Conservation (phyloP, 768 basidiomycete genomes). For the Termitomyces sp. region DNA sequence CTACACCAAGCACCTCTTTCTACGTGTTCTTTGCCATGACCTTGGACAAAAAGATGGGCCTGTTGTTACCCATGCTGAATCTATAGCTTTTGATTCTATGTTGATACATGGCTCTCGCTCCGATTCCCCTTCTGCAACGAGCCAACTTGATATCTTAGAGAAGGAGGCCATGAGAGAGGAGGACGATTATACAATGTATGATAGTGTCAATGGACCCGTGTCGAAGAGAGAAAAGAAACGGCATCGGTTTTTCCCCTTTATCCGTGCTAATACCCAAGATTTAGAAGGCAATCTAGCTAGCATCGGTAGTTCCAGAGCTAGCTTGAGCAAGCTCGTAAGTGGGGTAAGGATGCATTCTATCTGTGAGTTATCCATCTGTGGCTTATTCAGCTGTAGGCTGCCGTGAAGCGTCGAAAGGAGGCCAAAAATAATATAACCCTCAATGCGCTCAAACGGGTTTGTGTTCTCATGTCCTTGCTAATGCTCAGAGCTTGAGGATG, state of each 20-base stretch:
- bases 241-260: constrained; percentile 5
- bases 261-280: constrained; percentile 6
- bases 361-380: neutral
- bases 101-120: constrained; percentile 27
- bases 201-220: neutral
- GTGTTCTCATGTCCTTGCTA: neutral
- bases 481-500: neutral
- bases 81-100: constrained; percentile 20
- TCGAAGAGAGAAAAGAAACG: constrained; percentile 7
- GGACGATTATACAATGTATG: constrained; percentile 8
- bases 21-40: constrained; percentile 62
- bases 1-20: constrained; percentile 64
- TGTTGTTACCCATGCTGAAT: neutral
- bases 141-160: neutral
- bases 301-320: constrained; percentile 4
- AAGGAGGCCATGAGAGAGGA: constrained; percentile 5
- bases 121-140: constrained; percentile 26
- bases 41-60: constrained; percentile 29
- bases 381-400: constrained; percentile 7
- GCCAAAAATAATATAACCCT: constrained; percentile 12
- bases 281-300: constrained; percentile 11
- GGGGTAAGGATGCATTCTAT: neutral
- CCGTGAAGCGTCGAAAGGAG: constrained; percentile 8
- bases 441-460: constrained; percentile 16
- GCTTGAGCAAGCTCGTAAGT: constrained; percentile 10